A percentile compares a stretch with the other conserved stretches of the same genome.
These are phyloP conservation scores for Physcomitrellopsis africana DNA, from an alignment of 225 moss, liverwort and hornwort species.

Conservation along the genomic window DNA sequence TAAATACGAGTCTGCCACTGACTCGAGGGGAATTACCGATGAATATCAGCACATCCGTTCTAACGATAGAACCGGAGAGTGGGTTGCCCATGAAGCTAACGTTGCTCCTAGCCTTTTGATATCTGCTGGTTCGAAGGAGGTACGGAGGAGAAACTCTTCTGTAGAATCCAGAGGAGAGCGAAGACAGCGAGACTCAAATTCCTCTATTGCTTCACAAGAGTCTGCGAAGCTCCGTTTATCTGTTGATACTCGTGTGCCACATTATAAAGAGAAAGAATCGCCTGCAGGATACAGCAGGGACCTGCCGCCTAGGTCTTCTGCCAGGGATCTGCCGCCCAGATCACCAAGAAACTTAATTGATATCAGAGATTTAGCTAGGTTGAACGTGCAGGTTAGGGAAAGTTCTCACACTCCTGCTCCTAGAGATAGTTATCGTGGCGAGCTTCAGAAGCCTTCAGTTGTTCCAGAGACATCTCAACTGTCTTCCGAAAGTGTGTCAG, in stretches of 20 bases:
- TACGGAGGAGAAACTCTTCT: slow-evolving; percentile 21
- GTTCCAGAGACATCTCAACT: slow-evolving; percentile 20
- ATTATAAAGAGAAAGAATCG: slow-evolving; percentile 27
- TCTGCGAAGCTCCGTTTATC: slow-evolving; percentile 25
- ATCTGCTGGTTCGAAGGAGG: slow-evolving; percentile 31
- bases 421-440: slow-evolving; percentile 32
- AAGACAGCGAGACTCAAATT: slow-evolving; percentile 43
- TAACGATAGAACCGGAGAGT: slow-evolving; percentile 21
- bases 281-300: slow-evolving; percentile 36
- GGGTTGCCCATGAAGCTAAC: slow-evolving; percentile 28
- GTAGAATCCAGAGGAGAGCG: slow-evolving; percentile 42
- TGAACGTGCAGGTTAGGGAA: slow-evolving; percentile 44
- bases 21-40: slow-evolving; percentile 13
- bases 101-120: background rate
- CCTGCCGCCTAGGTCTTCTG: slow-evolving; percentile 55
- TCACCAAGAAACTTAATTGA: slow-evolving; percentile 51
- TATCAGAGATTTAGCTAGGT: slow-evolving; percentile 45
- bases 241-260: slow-evolving; percentile 5
- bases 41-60: slow-evolving; percentile 4
- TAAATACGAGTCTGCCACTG: slow-evolving; percentile 30
- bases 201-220: slow-evolving; percentile 29
- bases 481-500: slow-evolving; percentile 36
- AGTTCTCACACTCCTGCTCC: slow-evolving; percentile 33
- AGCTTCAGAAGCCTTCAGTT: slow-evolving; percentile 29
- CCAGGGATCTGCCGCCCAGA: slow-evolving; percentile 30